Evolutionary conservation across 768 basidiomycete genomes (phyloP).

Genomic region (Mrakia gelida): DNA sequence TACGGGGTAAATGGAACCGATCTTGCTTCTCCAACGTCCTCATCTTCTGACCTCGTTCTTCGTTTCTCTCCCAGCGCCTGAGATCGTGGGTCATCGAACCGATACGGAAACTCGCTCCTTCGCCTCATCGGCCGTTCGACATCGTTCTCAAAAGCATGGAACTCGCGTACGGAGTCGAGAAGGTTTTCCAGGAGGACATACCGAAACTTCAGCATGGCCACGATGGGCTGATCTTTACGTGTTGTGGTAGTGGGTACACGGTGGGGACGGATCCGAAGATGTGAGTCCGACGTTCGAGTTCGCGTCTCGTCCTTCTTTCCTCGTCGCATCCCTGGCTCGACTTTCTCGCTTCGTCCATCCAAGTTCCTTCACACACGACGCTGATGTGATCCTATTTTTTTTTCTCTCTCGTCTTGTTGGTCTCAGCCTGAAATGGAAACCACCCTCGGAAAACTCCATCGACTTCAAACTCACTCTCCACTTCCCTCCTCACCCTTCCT

Average conservation of each 20-base stretch:
- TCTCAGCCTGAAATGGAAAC: conserved; percentile 93
- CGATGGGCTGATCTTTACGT: conserved; percentile 95
- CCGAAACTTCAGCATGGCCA: conserved; percentile 83
- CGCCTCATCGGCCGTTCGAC: conserved; percentile 47
- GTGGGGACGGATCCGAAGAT: conserved; percentile 82
- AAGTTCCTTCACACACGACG: neutral
- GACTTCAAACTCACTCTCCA: conserved; percentile 95
- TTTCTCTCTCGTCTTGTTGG: neutral
- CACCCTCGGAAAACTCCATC: conserved; percentile 93
- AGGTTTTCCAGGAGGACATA: conserved; percentile 78
- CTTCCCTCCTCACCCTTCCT: conserved; percentile 62
- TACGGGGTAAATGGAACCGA: conserved; percentile 67
- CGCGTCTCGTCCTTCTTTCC: neutral
- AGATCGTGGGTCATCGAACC: conserved; percentile 78
- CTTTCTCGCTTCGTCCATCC: neutral
- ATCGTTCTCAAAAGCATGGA: conserved; percentile 83
- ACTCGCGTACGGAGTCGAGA: conserved; percentile 78
- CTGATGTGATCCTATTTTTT: neutral
- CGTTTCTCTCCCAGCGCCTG: conserved; percentile 56
- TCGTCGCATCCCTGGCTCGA: neutral
- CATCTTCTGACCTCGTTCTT: neutral
- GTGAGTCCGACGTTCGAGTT: conserved; percentile 50
- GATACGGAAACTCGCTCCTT: conserved; percentile 51
- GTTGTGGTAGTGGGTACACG: conserved; percentile 73
- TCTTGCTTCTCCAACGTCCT: neutral